A percentile compares a stretch with the other conserved stretches of the same genome.
Evolutionary conservation across 257 asterid genomes (phyloP).

Genomic region (Cynanchum wilfordii): DNA sequence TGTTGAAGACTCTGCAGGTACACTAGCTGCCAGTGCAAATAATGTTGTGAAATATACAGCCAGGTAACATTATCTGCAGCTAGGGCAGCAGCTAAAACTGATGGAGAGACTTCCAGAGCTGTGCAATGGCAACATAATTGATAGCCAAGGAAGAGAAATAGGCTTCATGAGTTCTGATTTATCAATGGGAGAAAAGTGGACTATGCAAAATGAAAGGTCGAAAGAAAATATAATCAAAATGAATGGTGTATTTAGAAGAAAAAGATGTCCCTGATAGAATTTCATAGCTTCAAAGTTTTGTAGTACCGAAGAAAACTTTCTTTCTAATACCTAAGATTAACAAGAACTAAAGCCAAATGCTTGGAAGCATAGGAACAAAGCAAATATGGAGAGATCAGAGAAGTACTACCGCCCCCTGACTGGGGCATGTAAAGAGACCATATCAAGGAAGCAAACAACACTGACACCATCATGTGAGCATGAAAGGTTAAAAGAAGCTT

Average conservation of each 20-base stretch:
- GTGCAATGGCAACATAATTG: conserved; percentile 92
- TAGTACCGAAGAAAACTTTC: not conserved
- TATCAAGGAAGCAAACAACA: not conserved
- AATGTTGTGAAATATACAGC: conserved; percentile 74
- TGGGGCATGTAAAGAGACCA: not conserved
- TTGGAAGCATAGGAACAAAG: not conserved
- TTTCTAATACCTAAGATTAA: not conserved
- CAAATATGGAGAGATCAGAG: not conserved
- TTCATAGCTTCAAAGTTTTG: not conserved
- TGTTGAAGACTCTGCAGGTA: conserved; percentile 66
- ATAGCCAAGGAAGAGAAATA: conserved; percentile 51
- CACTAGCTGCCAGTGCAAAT: conserved; percentile 75
- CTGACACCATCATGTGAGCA: not conserved
- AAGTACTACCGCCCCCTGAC: not conserved
- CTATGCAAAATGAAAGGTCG: not conserved
- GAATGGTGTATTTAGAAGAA: not conserved
- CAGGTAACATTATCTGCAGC: conserved; percentile 97
- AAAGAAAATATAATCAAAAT: not conserved
- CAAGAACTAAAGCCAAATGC: not conserved
- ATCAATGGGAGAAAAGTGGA: not conserved
- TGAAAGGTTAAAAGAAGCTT: not conserved
- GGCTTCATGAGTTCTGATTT: conserved; percentile 11
- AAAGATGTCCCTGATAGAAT: not conserved
- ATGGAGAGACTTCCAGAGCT: conserved; percentile 77
- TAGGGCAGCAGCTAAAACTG: conserved; percentile 86